phyloP scores from a whole-genome alignment of 2,329 filamentous ascomycete species.

The Aspergillus pseudonomiae region DNA sequence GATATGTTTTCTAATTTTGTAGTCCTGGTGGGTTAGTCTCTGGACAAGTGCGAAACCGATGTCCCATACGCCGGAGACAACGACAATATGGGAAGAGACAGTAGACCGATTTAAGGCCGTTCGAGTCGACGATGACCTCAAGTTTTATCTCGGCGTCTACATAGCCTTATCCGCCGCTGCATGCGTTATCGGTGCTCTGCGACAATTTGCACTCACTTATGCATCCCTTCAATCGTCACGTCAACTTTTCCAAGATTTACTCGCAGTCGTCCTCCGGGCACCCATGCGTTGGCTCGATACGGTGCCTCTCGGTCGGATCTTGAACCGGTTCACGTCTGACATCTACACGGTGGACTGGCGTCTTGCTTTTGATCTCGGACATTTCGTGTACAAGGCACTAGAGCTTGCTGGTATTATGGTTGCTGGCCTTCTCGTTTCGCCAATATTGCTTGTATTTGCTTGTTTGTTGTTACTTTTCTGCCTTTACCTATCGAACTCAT shows the following conservation, averaged over 20 bases:
- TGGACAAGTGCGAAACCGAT: conserved; percentile 44
- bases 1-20: background rate
- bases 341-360: conserved; percentile 72
- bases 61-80: background rate
- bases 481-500: conserved; percentile 61
- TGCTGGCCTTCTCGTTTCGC: conserved; percentile 68
- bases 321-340: conserved; percentile 77
- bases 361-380: conserved; percentile 64
- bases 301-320: conserved; percentile 71
- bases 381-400: conserved; percentile 63
- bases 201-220: conserved; percentile 55
- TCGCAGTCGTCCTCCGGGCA: conserved; percentile 68
- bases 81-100: background rate
- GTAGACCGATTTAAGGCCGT: background rate
- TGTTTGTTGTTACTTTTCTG: conserved; percentile 60
- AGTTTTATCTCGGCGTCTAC: conserved; percentile 55
- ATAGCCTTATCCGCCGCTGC: conserved; percentile 60
- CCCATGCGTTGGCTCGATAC: conserved; percentile 80
- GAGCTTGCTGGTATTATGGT: conserved; percentile 66
- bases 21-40: conserved; percentile 53
- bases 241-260: conserved; percentile 67
- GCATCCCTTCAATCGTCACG: conserved; percentile 67
- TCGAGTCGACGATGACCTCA: conserved; percentile 50
- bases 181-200: conserved; percentile 60
- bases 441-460: conserved; percentile 65